Conservation (phyloP, 2,329 filamentous ascomycete species). For the Huntiella moniliformis region DNA sequence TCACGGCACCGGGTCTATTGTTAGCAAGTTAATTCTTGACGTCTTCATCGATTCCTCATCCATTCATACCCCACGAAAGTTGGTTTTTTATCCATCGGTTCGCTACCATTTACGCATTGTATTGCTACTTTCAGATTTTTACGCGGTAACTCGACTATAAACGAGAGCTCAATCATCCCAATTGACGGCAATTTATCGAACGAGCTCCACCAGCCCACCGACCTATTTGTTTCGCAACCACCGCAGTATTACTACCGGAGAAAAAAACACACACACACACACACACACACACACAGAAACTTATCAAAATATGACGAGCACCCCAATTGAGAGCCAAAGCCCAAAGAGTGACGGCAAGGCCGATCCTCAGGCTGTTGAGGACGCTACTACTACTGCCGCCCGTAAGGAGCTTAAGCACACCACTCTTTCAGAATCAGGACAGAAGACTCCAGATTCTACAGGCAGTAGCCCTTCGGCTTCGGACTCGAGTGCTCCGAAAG, state of each 20-base stretch:
- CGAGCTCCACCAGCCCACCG: not conserved
- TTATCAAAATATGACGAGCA: conserved; percentile 25
- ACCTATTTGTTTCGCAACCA: not conserved
- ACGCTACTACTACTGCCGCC: conserved; percentile 43
- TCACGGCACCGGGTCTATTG: too few species aligned
- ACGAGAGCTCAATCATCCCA: not conserved
- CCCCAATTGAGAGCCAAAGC: conserved; percentile 23
- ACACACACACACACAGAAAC: not conserved
- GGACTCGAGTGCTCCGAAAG: conserved; percentile 19
- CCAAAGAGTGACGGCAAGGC: conserved; percentile 17
- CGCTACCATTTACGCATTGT: conserved; percentile 1
- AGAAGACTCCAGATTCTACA: conserved; percentile 13
- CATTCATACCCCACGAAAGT: not conserved
- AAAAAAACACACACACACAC: not conserved
- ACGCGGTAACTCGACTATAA: too few species aligned
- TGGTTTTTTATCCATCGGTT: not conserved
- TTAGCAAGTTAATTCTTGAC: too few species aligned
- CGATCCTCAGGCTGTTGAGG: conserved; percentile 23
- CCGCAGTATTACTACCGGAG: too few species aligned
- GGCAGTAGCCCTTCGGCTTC: conserved; percentile 18
- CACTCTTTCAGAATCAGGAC: conserved; percentile 32
- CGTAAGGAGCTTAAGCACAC: conserved; percentile 47
- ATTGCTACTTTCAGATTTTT: not conserved
- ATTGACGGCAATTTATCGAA: not conserved
- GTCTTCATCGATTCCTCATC: not conserved